Conservation (phyloP, 441 rosid genomes). For the Isatis lusitanica region DNA sequence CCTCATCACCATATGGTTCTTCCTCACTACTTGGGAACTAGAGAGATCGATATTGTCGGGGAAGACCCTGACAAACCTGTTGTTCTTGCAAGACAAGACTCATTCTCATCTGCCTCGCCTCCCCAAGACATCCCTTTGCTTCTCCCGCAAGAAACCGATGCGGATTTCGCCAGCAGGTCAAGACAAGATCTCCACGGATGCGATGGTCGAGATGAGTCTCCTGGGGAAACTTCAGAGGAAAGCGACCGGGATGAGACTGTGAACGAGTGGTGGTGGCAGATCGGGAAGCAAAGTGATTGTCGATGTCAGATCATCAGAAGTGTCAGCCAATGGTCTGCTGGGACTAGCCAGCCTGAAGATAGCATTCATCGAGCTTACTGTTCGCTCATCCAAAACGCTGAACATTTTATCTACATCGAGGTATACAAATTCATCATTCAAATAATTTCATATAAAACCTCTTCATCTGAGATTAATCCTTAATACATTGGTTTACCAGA, state of each 20-base stretch:
- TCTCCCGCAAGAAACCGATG: constrained; percentile 61
- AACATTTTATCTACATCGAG: constrained; percentile 75
- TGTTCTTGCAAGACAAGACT: constrained; percentile 49
- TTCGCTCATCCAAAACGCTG: constrained; percentile 59
- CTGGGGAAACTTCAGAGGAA: constrained; percentile 38
- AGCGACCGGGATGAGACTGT: constrained; percentile 32
- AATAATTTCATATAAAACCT: constrained; percentile 14
- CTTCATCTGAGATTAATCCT: not conserved
- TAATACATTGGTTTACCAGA: constrained; percentile 44
- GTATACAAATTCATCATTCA: constrained; percentile 35
- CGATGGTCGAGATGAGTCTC: constrained; percentile 31
- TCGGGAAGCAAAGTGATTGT: constrained; percentile 42
- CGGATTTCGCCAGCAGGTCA: constrained; percentile 30
- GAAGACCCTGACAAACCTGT: constrained; percentile 38
- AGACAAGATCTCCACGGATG: constrained; percentile 29
- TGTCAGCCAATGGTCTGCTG: constrained; percentile 77
- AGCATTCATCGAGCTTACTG: constrained; percentile 73
- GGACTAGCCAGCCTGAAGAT: constrained; percentile 69
- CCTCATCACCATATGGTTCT: constrained; percentile 85
- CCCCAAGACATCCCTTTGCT: constrained; percentile 69
- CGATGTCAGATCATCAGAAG: constrained; percentile 74
- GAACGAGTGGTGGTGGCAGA: constrained; percentile 50
- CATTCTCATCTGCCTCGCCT: constrained; percentile 55
- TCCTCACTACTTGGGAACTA: constrained; percentile 78
- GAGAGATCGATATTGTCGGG: constrained; percentile 49